Percentiles rank a stretch among this genome's conserved stretches.
Conservation (phyloP, 805 yeast genomes). For the Spathaspora hagerdaliae region DNA sequence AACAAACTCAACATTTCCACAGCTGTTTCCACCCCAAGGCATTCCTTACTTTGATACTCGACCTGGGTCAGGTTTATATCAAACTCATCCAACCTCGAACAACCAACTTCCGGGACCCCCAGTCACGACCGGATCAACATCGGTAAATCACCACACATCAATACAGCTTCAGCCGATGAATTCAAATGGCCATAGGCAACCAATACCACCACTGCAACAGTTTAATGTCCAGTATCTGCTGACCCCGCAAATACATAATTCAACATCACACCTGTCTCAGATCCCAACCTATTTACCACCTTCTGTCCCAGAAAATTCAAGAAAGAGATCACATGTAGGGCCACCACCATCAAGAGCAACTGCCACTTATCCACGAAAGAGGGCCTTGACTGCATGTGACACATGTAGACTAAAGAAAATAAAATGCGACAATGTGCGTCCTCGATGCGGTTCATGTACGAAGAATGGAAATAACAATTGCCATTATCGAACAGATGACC, state of each 20-base stretch:
- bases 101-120: not conserved
- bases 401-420: conserved; percentile 32
- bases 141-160: not conserved
- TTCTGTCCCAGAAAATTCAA: not conserved
- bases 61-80: not conserved
- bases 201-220: conserved; percentile 7
- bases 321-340: conserved; percentile 7
- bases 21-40: not conserved
- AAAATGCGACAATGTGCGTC: conserved; percentile 34
- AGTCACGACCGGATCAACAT: not conserved
- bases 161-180: not conserved
- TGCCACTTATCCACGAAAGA: conserved; percentile 16
- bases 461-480: conserved; percentile 24
- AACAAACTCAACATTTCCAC: not conserved
- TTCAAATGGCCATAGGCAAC: conserved; percentile 1
- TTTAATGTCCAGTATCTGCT: not conserved
- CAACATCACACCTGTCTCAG: not conserved
- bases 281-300: not conserved
- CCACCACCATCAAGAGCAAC: conserved; percentile 5
- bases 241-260: not conserved
- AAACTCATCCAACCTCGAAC: not conserved
- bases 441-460: conserved; percentile 31
- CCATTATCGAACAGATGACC: conserved; percentile 26
- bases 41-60: not conserved
- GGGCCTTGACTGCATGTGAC: conserved; percentile 38